Percentiles rank a stretch among this genome's conserved stretches.
phyloP scores from a whole-genome alignment of 148 eudicot genomes.

The Spergularia bocconei region DNA sequence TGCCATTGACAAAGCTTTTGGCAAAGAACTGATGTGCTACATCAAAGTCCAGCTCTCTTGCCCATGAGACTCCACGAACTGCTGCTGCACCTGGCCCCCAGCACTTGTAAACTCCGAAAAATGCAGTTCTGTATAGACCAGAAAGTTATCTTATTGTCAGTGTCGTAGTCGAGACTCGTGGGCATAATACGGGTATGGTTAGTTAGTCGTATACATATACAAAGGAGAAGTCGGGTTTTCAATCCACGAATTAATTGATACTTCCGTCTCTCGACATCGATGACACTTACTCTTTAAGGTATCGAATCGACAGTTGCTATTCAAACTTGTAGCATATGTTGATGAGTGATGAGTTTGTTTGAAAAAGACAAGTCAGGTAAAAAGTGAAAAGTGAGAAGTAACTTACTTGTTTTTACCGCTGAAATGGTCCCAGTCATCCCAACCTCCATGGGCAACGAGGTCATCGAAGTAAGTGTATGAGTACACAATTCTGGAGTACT shows the following conservation, averaged over 20 bases:
- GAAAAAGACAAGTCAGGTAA: not conserved
- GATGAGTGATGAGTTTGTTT: not conserved
- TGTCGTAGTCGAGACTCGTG: not conserved
- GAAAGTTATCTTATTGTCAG: not conserved
- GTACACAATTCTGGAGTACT: slow-evolving; percentile 81
- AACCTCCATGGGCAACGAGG: slow-evolving; percentile 83
- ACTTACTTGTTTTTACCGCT: slow-evolving; percentile 72
- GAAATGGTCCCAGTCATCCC: slow-evolving; percentile 86
- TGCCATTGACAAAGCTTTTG: slow-evolving; percentile 94
- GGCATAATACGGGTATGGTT: no score
- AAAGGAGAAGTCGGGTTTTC: no score
- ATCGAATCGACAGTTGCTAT: not conserved
- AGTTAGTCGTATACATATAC: no score
- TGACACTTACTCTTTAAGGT: no score
- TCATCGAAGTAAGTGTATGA: slow-evolving; percentile 85
- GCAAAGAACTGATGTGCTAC: slow-evolving; percentile 79
- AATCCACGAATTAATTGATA: no score
- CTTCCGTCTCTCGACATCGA: no score
- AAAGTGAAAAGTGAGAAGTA: not conserved
- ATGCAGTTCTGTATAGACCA: slow-evolving; percentile 54
- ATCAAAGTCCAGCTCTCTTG: slow-evolving; percentile 71
- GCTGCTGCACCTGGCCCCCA: slow-evolving; percentile 90
- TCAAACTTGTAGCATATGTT: not conserved
- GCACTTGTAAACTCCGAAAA: slow-evolving; percentile 88
- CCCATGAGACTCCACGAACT: slow-evolving; percentile 71